A percentile compares a stretch with the other conserved stretches of the same genome.
Conservation (phyloP, 345 rosid genomes). For the Heritiera fomes region DNA sequence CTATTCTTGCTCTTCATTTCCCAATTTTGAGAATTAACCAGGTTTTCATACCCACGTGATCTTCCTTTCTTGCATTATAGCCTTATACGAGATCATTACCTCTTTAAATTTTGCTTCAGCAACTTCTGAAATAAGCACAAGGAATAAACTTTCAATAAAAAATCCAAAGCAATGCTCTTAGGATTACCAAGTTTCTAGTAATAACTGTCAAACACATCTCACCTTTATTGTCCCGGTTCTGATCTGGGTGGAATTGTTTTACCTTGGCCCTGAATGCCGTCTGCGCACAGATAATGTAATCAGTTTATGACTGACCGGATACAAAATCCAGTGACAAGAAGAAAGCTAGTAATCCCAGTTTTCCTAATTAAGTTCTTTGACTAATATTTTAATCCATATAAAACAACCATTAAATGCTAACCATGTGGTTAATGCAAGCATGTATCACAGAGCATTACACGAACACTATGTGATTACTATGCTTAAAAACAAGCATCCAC, state of each 20-base stretch:
- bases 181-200: neutral
- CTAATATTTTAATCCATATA: neutral
- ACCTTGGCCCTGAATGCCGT: conserved; percentile 88
- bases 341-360: neutral
- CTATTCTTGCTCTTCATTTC: neutral
- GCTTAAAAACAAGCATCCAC: neutral
- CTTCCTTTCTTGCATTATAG: conserved; percentile 75
- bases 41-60: conserved; percentile 33
- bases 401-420: neutral
- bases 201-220: conserved; percentile 6
- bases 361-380: neutral
- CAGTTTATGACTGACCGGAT: neutral
- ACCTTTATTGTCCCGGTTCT: conserved; percentile 91
- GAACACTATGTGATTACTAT: neutral
- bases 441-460: neutral
- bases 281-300: conserved; percentile 41
- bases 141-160: neutral
- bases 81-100: conserved; percentile 83
- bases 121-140: conserved; percentile 47
- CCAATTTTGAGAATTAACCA: neutral
- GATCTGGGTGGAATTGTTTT: conserved; percentile 91
- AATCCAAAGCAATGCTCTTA: neutral
- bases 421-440: neutral
- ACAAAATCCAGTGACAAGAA: neutral
- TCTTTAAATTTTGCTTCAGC: conserved; percentile 96